Evolutionary conservation across 1,284 basidiomycete species (phyloP), one percentile per base, ranked within the genome.

Genomic region (Xerocomus amazonicus): DNA sequence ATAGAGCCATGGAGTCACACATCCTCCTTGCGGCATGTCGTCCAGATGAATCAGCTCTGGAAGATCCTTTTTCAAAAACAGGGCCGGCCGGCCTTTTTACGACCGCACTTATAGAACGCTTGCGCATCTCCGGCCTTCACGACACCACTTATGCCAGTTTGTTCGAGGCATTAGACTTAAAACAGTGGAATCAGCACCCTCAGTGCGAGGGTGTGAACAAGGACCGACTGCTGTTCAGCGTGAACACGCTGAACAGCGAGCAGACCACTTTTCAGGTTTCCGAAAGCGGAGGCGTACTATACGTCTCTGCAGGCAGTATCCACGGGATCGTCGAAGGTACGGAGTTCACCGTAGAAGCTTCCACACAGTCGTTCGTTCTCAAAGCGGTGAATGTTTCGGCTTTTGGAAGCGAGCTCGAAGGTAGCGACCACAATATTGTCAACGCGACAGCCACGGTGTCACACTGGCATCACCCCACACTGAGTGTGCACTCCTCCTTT

Each of bases 11-110:
- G 59, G 50, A 12, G 13, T 60, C 60, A 2, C 56, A 60, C 4
- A 41, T 61, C 19, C 45, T 61, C 23, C 60, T 60, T 40, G 59
- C 60, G 29, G 59, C 60, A 9, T 60, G 59, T 31, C 58, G 52
- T 34, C 49, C 60, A 13, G 45, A 41, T 1, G 60, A 60, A 1
- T 0, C 1, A 5, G 59, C 60, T 5, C 14, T 50, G 9, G 59
- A 59, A 23, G 36, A 59, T 14, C 45, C 48, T 19, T 23, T n/a
- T 9, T 33, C 35, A 0, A 46, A 29, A 46, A 50, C 14, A 45
- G 29, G 19, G 3, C 45, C 60, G 7, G 56, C 53, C 3, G 59
- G 59, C 9, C 29, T 60, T n/a, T 63, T 63, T 44, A 60, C 59
- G 13, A 43, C 48, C 16, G 60, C 56, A 7, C 59, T 60, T 34